These are phyloP conservation scores for Wickerhamiella galacta DNA, from an alignment of 805 yeast genomes.

Conservation along the genomic window DNA sequence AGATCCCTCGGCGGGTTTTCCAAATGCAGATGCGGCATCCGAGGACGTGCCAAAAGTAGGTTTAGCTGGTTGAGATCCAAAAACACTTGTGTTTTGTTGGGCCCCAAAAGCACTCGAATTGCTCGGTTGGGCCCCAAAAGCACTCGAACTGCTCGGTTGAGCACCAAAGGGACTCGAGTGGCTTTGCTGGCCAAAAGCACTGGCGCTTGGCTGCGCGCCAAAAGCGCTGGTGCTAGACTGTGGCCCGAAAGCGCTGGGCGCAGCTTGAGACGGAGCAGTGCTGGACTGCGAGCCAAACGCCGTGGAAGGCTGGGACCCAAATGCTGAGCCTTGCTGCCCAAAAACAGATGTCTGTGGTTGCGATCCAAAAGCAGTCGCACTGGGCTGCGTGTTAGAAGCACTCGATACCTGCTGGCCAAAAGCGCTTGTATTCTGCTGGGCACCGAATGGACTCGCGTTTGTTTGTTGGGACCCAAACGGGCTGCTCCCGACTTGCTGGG, in stretches of 20 bases:
- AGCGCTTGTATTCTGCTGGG: no score
- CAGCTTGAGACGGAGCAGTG: constrained; percentile 6
- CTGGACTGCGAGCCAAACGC: constrained; percentile 4
- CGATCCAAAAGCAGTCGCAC: no score
- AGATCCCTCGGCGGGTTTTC: not conserved
- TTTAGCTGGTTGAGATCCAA: constrained; percentile 4
- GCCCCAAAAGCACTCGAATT: no score
- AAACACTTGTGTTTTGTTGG: no score
- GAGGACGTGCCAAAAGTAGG: no score
- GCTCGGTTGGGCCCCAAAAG: constrained; percentile 10
- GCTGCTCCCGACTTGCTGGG: no score
- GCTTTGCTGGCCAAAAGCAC: constrained; percentile 1
- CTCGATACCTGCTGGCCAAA: no score
- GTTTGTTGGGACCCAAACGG: no score
- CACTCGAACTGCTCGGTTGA: constrained; percentile 3
- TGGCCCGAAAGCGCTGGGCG: constrained; percentile 4
- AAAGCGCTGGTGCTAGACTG: constrained; percentile 8
- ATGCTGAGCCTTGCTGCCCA: constrained; percentile 4
- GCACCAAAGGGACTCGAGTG: constrained; percentile 6
- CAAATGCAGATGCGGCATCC: constrained; percentile 4
- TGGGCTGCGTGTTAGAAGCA: no score
- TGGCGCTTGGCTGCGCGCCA: constrained; percentile 7
- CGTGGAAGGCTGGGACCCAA: constrained; percentile 3
- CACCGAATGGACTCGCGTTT: no score
- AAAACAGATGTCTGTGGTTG: no score